Evolutionary conservation across 1,139 yeast species (phyloP).

Genomic region (Pneumocystis wakefieldiae): DNA sequence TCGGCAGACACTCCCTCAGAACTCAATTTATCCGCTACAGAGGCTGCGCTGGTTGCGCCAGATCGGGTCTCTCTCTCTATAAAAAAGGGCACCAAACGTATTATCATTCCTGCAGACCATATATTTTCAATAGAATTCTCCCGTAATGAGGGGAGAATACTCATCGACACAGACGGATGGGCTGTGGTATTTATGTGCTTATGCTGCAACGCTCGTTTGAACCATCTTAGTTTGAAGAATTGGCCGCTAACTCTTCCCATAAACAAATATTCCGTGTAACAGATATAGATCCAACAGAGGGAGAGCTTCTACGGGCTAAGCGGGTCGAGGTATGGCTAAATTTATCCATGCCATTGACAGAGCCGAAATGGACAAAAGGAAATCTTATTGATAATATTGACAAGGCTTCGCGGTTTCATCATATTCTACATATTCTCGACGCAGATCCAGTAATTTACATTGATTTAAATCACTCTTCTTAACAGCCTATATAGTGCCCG

Average conservation of each 20-base stretch:
- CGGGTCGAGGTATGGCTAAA: conserved; percentile 17
- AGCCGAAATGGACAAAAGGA: conserved; percentile 20
- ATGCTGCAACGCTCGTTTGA: conserved; percentile 10
- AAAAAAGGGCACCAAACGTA: conserved; percentile 16
- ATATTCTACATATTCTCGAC: conserved; percentile 8
- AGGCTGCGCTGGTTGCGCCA: conserved; percentile 17
- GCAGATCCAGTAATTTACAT: not conserved
- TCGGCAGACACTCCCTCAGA: conserved; percentile 7
- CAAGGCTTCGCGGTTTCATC: conserved; percentile 16
- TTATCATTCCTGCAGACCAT: conserved; percentile 19
- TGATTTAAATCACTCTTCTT: not conserved
- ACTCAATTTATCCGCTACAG: conserved; percentile 13
- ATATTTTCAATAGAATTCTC: conserved; percentile 14
- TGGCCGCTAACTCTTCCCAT: not conserved
- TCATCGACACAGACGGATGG: conserved; percentile 16
- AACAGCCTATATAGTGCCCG: not conserved
- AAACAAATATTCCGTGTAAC: conserved; percentile 10
- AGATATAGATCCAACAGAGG: conserved; percentile 17
- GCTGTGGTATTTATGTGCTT: conserved; percentile 11
- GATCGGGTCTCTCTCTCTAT: conserved; percentile 18
- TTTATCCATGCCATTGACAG: conserved; percentile 16
- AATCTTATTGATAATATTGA: conserved; percentile 17
- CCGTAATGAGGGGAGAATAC: conserved; percentile 16
- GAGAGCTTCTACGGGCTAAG: conserved; percentile 13
- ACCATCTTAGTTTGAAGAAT: conserved; percentile 7